Conservation (phyloP, 805 yeast genomes). For the Myxozyma geophila region DNA sequence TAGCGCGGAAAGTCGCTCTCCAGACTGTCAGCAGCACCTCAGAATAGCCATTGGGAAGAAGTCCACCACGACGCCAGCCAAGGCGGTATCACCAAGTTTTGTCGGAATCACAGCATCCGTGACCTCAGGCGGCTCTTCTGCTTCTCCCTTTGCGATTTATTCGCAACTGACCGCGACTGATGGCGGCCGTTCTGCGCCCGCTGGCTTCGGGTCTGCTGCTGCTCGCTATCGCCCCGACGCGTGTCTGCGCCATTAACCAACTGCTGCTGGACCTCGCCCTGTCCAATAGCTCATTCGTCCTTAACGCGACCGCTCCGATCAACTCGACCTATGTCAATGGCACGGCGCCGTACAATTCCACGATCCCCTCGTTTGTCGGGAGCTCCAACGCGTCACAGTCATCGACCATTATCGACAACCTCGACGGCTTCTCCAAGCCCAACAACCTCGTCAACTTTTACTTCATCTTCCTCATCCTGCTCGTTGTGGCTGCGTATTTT, state of each 20-base stretch:
- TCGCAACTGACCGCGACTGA: not conserved
- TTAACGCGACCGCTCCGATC: not conserved
- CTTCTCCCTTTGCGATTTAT: not conserved
- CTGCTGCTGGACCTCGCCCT: constrained; percentile 12
- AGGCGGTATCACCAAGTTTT: not conserved
- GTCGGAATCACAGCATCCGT: not conserved
- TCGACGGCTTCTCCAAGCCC: constrained; percentile 30
- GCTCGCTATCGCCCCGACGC: constrained; percentile 2
- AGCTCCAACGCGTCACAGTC: constrained; percentile 15
- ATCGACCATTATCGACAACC: constrained; percentile 14
- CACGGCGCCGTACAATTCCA: constrained; percentile 4
- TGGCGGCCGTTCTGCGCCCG: not conserved
- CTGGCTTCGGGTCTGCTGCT: not conserved
- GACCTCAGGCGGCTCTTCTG: not conserved
- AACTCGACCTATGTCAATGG: not conserved
- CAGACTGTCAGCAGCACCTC: not conserved
- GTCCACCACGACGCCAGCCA: not conserved
- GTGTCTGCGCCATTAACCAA: constrained; percentile 3
- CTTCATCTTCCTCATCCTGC: constrained; percentile 27
- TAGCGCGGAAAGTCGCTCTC: not conserved
- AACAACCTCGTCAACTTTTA: constrained; percentile 30
- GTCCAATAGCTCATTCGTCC: not conserved
- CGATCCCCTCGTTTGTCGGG: constrained; percentile 3
- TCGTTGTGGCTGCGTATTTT: constrained; percentile 27
- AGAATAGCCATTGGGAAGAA: too few species aligned